A percentile compares a stretch with the other conserved stretches of the same genome.
These are phyloP conservation scores for Salinomyces thailandicus DNA, from an alignment of 2,329 filamentous ascomycete genomes.

Conservation along the genomic window DNA sequence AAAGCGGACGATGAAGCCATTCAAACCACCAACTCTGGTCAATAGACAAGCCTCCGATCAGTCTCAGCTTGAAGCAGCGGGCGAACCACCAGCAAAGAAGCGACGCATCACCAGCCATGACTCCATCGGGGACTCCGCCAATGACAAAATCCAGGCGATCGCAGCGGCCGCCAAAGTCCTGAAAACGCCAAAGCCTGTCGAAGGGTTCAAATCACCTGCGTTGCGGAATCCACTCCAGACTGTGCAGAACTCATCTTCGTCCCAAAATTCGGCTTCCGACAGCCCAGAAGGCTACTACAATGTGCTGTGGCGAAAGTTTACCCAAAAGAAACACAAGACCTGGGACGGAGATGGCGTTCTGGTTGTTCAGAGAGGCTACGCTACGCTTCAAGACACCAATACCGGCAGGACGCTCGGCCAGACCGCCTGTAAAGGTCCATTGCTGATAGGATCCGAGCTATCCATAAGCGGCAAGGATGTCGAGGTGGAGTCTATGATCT, in stretches of 20 bases:
- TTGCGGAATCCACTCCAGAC: constrained; percentile 22
- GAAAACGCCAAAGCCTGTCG: constrained; percentile 18
- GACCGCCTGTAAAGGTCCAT: constrained; percentile 42
- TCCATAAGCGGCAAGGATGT: constrained; percentile 58
- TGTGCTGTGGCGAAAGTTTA: constrained; percentile 50
- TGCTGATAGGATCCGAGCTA: constrained; percentile 50
- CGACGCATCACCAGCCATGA: constrained; percentile 29
- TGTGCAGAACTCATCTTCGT: constrained; percentile 16
- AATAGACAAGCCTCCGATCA: constrained; percentile 6
- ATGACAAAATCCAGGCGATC: constrained; percentile 14
- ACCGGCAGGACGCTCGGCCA: constrained; percentile 54
- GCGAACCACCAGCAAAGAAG: constrained; percentile 32
- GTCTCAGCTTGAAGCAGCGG: neutral
- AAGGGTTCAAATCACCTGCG: constrained; percentile 14
- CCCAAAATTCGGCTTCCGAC: constrained; percentile 9
- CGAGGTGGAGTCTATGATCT: constrained; percentile 53
- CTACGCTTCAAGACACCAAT: constrained; percentile 51
- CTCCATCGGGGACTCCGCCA: constrained; percentile 17
- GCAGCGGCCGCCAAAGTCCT: constrained; percentile 22
- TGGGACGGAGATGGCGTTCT: constrained; percentile 66
- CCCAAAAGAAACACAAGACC: constrained; percentile 63
- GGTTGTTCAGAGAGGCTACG: constrained; percentile 46
- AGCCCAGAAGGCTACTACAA: constrained; percentile 31
- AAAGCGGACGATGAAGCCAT: constrained; percentile 20
- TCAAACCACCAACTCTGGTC: constrained; percentile 19